Evolutionary conservation across 768 basidiomycete species (phyloP).

Genomic region (Lactifluus pinguis): DNA sequence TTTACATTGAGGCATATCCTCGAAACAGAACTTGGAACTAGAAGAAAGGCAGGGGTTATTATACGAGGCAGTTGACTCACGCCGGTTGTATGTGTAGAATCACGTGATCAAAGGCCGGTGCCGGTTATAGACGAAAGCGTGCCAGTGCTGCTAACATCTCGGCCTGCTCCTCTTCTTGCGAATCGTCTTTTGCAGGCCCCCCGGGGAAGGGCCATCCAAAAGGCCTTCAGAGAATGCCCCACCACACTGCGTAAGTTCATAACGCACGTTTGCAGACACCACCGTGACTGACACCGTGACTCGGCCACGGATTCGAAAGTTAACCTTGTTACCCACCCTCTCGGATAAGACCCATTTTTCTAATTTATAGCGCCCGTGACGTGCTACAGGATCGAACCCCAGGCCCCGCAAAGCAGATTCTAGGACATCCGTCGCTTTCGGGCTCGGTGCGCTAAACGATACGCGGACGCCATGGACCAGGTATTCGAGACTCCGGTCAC

Average conservation of each 20-base stretch:
- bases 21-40: too few relatives aligned
- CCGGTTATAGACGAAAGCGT: too few relatives aligned
- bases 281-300: constrained; percentile 20
- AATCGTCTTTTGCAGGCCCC: constrained; percentile 31
- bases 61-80: too few relatives aligned
- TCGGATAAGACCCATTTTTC: constrained; percentile 67
- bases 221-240: constrained; percentile 42
- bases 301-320: constrained; percentile 22
- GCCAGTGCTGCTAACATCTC: constrained; percentile 17
- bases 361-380: constrained; percentile 41
- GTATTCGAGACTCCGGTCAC: constrained; percentile 60
- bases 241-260: constrained; percentile 32
- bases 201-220: constrained; percentile 40
- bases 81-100: too few relatives aligned
- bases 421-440: constrained; percentile 41
- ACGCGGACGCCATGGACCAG: constrained; percentile 43
- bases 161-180: constrained; percentile 22
- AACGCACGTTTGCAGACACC: constrained; percentile 29
- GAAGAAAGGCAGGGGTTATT: too few relatives aligned
- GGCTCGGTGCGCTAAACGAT: constrained; percentile 61
- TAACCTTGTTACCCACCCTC: constrained; percentile 33
- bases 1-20: too few relatives aligned
- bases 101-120: too few relatives aligned
- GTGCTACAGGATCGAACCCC: constrained; percentile 19
- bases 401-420: constrained; percentile 25